Conservation (phyloP, 768 basidiomycete genomes). For the Mycena galericulata region DNA sequence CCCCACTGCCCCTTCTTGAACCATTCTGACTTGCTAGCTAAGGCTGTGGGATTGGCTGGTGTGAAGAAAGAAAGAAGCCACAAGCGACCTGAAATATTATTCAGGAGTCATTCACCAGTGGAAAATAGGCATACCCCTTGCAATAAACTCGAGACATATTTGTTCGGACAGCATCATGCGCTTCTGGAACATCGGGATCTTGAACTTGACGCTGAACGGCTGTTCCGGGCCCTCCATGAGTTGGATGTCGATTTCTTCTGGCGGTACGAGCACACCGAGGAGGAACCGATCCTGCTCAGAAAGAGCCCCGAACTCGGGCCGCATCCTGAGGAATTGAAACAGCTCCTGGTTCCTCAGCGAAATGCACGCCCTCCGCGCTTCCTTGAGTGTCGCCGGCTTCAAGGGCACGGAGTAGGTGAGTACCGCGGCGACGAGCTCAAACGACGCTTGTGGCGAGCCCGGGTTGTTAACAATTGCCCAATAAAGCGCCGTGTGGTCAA, state of each 20-base stretch:
- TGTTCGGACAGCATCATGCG: constrained; percentile 9
- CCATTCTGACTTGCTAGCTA: no score
- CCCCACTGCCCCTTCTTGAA: constrained; percentile 10
- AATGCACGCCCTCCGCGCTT: constrained; percentile 19
- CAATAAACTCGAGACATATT: constrained; percentile 22
- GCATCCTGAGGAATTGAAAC: constrained; percentile 16
- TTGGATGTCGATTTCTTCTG: constrained; percentile 14
- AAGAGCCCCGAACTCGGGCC: constrained; percentile 15
- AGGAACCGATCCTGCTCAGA: constrained; percentile 14
- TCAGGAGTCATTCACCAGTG: not conserved
- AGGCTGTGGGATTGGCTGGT: not conserved
- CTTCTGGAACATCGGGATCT: constrained; percentile 20
- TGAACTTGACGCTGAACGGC: constrained; percentile 24
- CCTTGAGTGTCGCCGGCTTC: constrained; percentile 1
- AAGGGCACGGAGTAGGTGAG: constrained; percentile 14
- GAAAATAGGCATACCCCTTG: not conserved
- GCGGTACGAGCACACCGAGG: constrained; percentile 2
- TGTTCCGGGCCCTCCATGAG: constrained; percentile 1
- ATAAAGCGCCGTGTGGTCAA: constrained; percentile 12
- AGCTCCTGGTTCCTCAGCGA: constrained; percentile 17
- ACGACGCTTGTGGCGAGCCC: constrained; percentile 7
- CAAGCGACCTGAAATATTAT: not conserved
- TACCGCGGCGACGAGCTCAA: constrained; percentile 14
- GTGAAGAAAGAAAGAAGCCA: constrained; percentile 19
- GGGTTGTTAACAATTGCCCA: constrained; percentile 22